Percentiles rank a stretch among this genome's conserved stretches.
These are phyloP conservation scores for Microdochium bolleyi DNA, from an alignment of 2,329 filamentous ascomycete genomes.

Conservation along the genomic window DNA sequence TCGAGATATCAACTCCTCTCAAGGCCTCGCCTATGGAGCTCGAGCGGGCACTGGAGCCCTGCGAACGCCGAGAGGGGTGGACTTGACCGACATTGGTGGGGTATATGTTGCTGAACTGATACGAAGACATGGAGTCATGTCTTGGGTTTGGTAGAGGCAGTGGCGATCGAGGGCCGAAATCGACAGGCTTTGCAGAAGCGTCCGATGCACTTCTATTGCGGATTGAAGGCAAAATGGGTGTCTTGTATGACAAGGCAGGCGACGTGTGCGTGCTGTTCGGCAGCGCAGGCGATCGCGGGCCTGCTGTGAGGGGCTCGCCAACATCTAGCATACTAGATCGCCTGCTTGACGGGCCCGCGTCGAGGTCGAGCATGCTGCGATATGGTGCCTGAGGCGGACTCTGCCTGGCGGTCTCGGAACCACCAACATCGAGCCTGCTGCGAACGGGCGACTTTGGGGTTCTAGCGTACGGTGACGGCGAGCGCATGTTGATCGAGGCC, in stretches of 20 bases:
- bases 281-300: conserved; percentile 13
- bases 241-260: conserved; percentile 31
- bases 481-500: conserved; percentile 24
- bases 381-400: conserved; percentile 42
- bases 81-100: conserved; percentile 40
- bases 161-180: conserved; percentile 34
- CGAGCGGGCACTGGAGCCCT: conserved; percentile 18
- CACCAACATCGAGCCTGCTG: conserved; percentile 57
- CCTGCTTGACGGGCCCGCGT: conserved; percentile 29
- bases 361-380: conserved; percentile 59
- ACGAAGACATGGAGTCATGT: conserved; percentile 40
- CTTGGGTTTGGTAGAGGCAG: conserved; percentile 9
- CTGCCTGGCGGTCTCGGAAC: conserved; percentile 21
- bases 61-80: conserved; percentile 31
- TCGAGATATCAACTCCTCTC: conserved; percentile 40
- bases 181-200: conserved; percentile 35
- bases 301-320: conserved; percentile 22
- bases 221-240: conserved; percentile 15
- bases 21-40: conserved; percentile 46
- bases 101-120: conserved; percentile 54
- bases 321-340: conserved; percentile 47
- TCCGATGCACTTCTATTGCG: conserved; percentile 49
- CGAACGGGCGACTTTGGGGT: conserved; percentile 58
- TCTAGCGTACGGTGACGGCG: conserved; percentile 41
- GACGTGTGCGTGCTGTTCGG: conserved; percentile 37